A percentile compares a stretch with the other conserved stretches of the same genome.
These are phyloP conservation scores for Macadamia tetraphylla DNA, from an alignment of 164 flowering plant species.

Conservation along the genomic window DNA sequence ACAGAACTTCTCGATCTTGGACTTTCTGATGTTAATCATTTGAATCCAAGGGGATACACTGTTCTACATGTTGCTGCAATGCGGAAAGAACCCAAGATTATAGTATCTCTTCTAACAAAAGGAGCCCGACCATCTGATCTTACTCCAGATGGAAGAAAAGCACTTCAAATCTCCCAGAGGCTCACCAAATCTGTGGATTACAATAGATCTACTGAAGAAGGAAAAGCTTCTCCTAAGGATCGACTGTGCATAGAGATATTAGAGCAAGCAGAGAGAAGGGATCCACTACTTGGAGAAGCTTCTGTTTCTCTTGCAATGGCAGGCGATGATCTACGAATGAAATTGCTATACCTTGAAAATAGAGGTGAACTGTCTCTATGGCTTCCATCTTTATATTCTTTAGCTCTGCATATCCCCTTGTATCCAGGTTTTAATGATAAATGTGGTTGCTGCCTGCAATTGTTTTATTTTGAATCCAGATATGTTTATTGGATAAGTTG, in stretches of 20 bases:
- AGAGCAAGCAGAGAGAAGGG: conserved; percentile 91
- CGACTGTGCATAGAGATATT: conserved; percentile 79
- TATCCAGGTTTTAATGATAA: not conserved
- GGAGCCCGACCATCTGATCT: conserved; percentile 72
- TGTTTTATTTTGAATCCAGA: too few relatives aligned
- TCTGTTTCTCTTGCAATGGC: conserved; percentile 78
- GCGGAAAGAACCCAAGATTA: conserved; percentile 78
- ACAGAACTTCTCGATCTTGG: conserved; percentile 77
- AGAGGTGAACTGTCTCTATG: conserved; percentile 53
- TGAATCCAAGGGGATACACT: conserved; percentile 61
- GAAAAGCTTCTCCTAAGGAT: conserved; percentile 67
- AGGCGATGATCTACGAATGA: conserved; percentile 73
- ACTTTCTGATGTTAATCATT: conserved; percentile 71
- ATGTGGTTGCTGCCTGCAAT: too few relatives aligned
- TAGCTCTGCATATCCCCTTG: not conserved
- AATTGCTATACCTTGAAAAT: conserved; percentile 76
- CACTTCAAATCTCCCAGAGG: conserved; percentile 80
- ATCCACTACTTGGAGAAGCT: conserved; percentile 80
- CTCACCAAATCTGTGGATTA: conserved; percentile 61
- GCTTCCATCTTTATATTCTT: not conserved
- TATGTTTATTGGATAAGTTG: too few relatives aligned
- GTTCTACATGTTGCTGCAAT: conserved; percentile 88
- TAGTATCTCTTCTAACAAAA: conserved; percentile 81
- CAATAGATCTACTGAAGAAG: conserved; percentile 44
- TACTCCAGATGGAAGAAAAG: conserved; percentile 78